Evolutionary conservation across 2,329 filamentous ascomycete species (phyloP), one percentile per base, ranked within the genome.

Genomic region (Alternaria sp.): DNA sequence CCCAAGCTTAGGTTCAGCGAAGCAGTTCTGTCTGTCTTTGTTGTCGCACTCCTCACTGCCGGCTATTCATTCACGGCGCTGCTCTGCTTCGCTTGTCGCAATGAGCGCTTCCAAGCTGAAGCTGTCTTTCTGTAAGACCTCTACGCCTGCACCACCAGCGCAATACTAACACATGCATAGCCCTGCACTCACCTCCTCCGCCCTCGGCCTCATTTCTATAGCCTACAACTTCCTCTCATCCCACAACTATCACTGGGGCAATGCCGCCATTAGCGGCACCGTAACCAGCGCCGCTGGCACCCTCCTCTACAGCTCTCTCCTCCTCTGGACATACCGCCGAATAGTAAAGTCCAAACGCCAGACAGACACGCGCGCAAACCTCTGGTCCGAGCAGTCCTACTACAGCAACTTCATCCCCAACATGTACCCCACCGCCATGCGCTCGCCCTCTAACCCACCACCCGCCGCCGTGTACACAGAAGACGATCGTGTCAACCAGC

Each of bases 11-110:
- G 76, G 52, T 75, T 83, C 54, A 78, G 75, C 57, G 72, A 76
- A 48, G 73, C 74, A 1, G 78, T 78, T 5, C 65, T 84, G 7
- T 78, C 77, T 4, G 81, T 83, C 51, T 80, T 84, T 58, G 78
- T 82, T 24, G 77, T 83, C 64, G 79, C 81, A 5, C 73, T 85
- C 18, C 74, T 85, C 7, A 78, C 80, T 1, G 78, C 80, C 43
- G 83, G 83, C 32, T 82, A 84, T 69, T 81, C 79, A 2, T 80
- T 83, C 62, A 84, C 83, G 1, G 79, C 75, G 38, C 74, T 84
- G 44, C 72, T 84, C 42, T 81, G 79, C 71, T 82, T 84, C 59
- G 79, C 81, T 11, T 81, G 82, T 63, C 79, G 76, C 46, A 81
- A 79, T 64, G 74, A 77, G 61, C 64, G 79, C 24, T 85, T 84